Evolutionary conservation across 768 basidiomycete genomes (phyloP), one percentile per base, ranked within the genome.

Genomic region (Agrocybe pediades): DNA sequence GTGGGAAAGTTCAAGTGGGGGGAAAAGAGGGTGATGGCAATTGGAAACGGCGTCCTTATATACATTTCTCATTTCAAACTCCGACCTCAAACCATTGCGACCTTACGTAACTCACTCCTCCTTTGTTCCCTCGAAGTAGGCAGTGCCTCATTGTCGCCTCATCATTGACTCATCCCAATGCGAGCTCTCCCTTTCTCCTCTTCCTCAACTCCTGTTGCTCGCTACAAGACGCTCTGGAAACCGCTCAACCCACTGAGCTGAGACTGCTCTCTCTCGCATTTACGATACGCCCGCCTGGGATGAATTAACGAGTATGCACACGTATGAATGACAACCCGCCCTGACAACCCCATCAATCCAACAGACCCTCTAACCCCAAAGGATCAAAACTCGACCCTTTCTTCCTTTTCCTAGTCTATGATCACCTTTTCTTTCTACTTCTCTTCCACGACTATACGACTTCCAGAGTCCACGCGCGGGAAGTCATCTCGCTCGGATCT

Each of bases 41-140:
- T 55, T 49, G 63, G 62, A 62, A 68, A 58, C 55, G 52, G 51
- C 61, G 58, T 43, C 63, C 53, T 78, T 80, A 79, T 81, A 81
- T 81, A 81, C 68, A 53, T 57, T 30, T 40, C n/a, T 21, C 46
- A 24, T 56, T 79, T 78, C 46, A 77, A 76, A 73, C 76, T 78
- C 77, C 77, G 77, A 67, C 64, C 45, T 55, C 61, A 63, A 70
- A 76, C 63, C 74, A 71, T 71, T 55, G 49, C 36, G 33, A 6
- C 43, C 53, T 79, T 79, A 77, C 75, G 77, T 78, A 78, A 79
- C 58, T 42, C 54, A 11, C 58, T 64, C 65, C 62, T 71, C 49
- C 71, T 71, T 72, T 72, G 65, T 64, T 61, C 62, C 62, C 55
- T 58, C 51, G 52, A 54, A 53, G 42, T 53, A 53, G 40, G 48